Evolutionary conservation across 345 rosid species (phyloP).

Genomic region (Microthlaspi erraticum): DNA sequence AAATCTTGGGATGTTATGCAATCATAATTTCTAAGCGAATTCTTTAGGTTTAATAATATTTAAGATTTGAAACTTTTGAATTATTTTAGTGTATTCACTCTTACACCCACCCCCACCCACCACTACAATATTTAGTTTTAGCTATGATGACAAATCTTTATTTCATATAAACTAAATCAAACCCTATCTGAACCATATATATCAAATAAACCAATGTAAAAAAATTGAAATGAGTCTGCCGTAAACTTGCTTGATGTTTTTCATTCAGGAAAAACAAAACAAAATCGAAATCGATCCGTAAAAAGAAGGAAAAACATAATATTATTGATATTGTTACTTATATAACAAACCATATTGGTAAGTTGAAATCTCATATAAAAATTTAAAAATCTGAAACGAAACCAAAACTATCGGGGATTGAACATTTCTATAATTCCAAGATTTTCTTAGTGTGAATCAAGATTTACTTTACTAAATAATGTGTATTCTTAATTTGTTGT

Average conservation of each 20-base stretch:
- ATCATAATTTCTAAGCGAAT: no score
- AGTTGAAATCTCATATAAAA: no score
- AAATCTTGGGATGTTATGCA: no score
- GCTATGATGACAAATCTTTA: background rate
- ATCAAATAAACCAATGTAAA: background rate
- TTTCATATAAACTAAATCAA: background rate
- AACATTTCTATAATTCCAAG: no score
- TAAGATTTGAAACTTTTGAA: no score
- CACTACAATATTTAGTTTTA: background rate
- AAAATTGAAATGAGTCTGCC: background rate
- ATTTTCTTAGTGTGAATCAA: background rate
- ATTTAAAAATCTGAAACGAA: background rate
- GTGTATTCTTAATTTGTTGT: background rate
- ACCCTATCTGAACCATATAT: background rate
- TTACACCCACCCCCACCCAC: no score
- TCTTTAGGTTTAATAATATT: no score
- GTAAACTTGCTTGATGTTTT: no score
- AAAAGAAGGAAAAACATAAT: no score
- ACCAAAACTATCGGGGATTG: background rate
- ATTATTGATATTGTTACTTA: no score
- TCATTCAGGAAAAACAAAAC: background rate
- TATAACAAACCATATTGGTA: no score
- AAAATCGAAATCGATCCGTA: background rate
- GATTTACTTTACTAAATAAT: background rate
- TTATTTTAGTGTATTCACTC: no score